Conservation (phyloP, 2,329 filamentous ascomycete genomes). For the Teratosphaeria nubilosa region DNA sequence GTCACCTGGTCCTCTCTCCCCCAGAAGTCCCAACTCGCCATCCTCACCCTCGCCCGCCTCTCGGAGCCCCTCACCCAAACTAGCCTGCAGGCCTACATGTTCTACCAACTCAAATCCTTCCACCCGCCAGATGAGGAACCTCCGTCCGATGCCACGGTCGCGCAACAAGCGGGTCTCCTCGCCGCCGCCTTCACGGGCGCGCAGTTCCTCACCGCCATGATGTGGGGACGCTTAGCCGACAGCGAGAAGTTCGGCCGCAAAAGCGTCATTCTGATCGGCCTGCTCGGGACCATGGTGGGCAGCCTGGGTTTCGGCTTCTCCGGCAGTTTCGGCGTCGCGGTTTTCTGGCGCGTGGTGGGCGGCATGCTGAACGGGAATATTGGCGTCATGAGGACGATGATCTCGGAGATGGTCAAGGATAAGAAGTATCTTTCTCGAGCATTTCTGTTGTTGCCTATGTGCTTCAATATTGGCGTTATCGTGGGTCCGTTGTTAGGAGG, state of each 20-base stretch:
- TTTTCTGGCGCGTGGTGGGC: constrained; percentile 56
- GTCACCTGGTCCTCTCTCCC: constrained; percentile 66
- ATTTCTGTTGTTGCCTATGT: constrained; percentile 55
- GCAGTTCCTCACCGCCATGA: constrained; percentile 71
- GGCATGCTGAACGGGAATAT: constrained; percentile 64
- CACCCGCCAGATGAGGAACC: constrained; percentile 27
- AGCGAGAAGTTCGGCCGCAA: constrained; percentile 59
- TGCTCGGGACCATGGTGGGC: constrained; percentile 58
- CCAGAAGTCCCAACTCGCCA: constrained; percentile 63
- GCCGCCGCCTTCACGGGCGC: constrained; percentile 71
- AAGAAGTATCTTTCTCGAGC: constrained; percentile 50
- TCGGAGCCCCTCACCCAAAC: constrained; percentile 77
- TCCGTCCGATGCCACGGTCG: constrained; percentile 53
- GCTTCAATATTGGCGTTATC: constrained; percentile 51
- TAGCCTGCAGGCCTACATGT: constrained; percentile 69
- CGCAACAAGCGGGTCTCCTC: constrained; percentile 66
- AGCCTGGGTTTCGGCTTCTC: constrained; percentile 62
- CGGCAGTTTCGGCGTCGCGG: constrained; percentile 49
- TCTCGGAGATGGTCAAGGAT: constrained; percentile 60
- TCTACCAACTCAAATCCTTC: constrained; percentile 80
- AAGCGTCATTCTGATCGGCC: constrained; percentile 64
- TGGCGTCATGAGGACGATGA: constrained; percentile 65
- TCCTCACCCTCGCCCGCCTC: constrained; percentile 67
- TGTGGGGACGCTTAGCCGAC: constrained; percentile 66
- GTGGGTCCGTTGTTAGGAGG: constrained; percentile 49